These are phyloP conservation scores for Fusarium sp. DNA, from an alignment of 2,329 filamentous ascomycete species.

Conservation along the genomic window DNA sequence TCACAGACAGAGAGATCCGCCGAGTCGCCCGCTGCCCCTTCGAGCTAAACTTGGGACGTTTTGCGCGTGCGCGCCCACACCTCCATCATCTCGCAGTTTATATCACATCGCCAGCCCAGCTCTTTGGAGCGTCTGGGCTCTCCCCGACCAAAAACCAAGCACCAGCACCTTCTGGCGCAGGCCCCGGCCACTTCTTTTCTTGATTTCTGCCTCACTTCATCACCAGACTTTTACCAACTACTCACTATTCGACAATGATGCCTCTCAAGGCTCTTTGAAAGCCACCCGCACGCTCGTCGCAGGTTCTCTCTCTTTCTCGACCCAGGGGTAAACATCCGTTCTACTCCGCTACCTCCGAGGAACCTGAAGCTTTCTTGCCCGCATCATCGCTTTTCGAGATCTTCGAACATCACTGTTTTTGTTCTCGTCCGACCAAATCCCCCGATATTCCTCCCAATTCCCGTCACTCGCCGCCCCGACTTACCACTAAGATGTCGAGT, in stretches of 20 bases:
- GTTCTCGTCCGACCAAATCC: conserved; percentile 24
- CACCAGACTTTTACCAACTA: conserved; percentile 18
- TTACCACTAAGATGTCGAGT: conserved; percentile 51
- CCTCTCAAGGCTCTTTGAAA: conserved; percentile 45
- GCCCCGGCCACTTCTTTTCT: conserved; percentile 31
- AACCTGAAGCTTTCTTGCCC: conserved; percentile 30
- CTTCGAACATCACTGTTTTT: conserved; percentile 26
- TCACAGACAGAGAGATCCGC: conserved; percentile 36
- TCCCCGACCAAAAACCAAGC: conserved; percentile 40
- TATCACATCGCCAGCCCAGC: conserved; percentile 48
- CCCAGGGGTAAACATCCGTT: conserved; percentile 41
- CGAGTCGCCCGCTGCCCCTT: conserved; percentile 44
- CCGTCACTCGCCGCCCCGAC: conserved; percentile 32
- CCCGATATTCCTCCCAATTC: conserved; percentile 35
- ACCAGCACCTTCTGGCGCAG: conserved; percentile 42
- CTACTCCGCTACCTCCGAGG: conserved; percentile 41
- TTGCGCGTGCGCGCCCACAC: conserved; percentile 47
- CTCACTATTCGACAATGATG: conserved; percentile 42
- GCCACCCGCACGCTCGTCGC: conserved; percentile 44
- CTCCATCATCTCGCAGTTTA: conserved; percentile 46
- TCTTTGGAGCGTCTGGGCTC: conserved; percentile 43
- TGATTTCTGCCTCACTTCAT: conserved; percentile 9
- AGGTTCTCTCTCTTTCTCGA: conserved; percentile 47
- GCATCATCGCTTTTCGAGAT: conserved; percentile 28
- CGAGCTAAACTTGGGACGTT: conserved; percentile 45